Percentiles rank a stretch among this genome's conserved stretches.
phyloP scores from a whole-genome alignment of 768 basidiomycete species.

The Mycena galopus region DNA sequence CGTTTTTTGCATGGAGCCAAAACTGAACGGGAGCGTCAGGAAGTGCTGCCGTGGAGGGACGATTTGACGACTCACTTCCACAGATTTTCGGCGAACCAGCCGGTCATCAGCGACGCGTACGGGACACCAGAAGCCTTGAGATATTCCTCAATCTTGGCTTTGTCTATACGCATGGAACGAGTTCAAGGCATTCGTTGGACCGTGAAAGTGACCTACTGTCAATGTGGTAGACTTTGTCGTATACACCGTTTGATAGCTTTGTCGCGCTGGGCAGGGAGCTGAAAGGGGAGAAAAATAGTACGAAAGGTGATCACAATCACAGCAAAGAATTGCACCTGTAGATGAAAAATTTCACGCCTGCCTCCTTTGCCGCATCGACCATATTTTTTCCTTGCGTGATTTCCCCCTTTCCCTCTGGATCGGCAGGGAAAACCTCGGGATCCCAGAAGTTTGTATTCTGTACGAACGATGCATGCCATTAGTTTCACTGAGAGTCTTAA shows the following conservation, averaged over 20 bases:
- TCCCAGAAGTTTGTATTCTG: not conserved
- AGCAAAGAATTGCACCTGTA: constrained; percentile 23
- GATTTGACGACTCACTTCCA: not conserved
- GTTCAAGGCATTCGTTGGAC: not conserved
- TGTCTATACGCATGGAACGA: constrained; percentile 16
- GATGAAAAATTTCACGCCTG: constrained; percentile 21
- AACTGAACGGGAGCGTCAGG: not conserved
- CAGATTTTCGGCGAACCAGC: constrained; percentile 6
- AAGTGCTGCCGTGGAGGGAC: too few relatives aligned
- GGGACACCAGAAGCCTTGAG: constrained; percentile 27
- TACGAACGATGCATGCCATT: too few relatives aligned
- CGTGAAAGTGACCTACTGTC: constrained; percentile 36
- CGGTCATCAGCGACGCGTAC: constrained; percentile 23
- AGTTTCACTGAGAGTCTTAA: too few relatives aligned
- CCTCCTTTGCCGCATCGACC: constrained; percentile 27
- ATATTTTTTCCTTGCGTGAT: constrained; percentile 16
- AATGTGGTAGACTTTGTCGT: constrained; percentile 38
- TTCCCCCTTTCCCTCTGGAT: not conserved
- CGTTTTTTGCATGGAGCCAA: constrained; percentile 5
- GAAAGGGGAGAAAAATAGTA: too few relatives aligned
- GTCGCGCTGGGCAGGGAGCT: constrained; percentile 29
- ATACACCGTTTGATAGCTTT: constrained; percentile 28
- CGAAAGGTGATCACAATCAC: too few relatives aligned
- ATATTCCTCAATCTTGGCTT: constrained; percentile 31
- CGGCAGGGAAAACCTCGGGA: not conserved